Conservation (phyloP, 2,329 filamentous ascomycete species). For the Ploettnerulaceae sp. region DNA sequence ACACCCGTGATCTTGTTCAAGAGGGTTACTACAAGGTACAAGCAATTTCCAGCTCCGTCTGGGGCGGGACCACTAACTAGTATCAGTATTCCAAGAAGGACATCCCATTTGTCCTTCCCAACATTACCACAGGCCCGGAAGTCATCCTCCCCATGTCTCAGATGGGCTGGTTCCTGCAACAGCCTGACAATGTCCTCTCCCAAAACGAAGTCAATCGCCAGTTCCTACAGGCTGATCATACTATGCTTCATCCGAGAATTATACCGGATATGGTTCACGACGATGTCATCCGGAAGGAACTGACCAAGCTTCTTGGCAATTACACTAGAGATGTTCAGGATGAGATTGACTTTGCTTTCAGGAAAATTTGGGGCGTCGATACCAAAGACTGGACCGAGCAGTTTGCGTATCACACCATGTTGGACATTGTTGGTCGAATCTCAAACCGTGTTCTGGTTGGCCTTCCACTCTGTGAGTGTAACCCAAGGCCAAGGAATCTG, state of each 20-base stretch:
- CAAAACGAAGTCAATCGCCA: conserved; percentile 37
- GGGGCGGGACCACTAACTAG: conserved; percentile 2
- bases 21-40: conserved; percentile 23
- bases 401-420: conserved; percentile 24
- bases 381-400: conserved; percentile 27
- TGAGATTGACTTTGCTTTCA: conserved; percentile 27
- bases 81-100: conserved; percentile 40
- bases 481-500: neutral
- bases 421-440: conserved; percentile 28
- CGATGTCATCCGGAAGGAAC: conserved; percentile 34
- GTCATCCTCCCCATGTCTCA: conserved; percentile 40
- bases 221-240: conserved; percentile 36
- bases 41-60: neutral
- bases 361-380: conserved; percentile 26
- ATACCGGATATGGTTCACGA: conserved; percentile 34
- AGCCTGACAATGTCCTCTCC: conserved; percentile 38
- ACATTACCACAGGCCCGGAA: conserved; percentile 38
- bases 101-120: conserved; percentile 39
- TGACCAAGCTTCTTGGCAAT: conserved; percentile 32
- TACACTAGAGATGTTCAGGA: conserved; percentile 27
- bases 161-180: conserved; percentile 38
- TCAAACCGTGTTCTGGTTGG: conserved; percentile 33
- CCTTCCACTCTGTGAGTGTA: conserved; percentile 28
- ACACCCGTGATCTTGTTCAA: conserved; percentile 19
- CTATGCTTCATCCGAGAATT: conserved; percentile 26